Evolutionary conservation across 371 early-diverging fungal species (phyloP).

Genomic region (Actinomortierella ambigua): DNA sequence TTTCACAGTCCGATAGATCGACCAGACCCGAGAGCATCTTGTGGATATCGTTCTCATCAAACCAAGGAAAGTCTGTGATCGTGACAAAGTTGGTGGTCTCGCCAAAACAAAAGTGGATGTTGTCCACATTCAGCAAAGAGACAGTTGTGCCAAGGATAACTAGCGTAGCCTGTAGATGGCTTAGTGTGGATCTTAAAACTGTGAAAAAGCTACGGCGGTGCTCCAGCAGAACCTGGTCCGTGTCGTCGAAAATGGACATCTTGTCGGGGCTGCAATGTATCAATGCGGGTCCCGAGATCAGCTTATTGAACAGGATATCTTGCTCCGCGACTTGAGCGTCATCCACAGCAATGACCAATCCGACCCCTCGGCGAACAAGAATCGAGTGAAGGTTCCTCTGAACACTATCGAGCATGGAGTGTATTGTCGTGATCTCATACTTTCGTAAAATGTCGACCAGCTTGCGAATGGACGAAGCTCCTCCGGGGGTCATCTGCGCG

Average conservation of each 20-base stretch:
- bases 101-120: slow-evolving; percentile 22
- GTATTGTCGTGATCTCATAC: slow-evolving; percentile 16
- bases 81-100: slow-evolving; percentile 6
- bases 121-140: slow-evolving; percentile 20
- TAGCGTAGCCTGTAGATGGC: slow-evolving; percentile 18
- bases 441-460: slow-evolving; percentile 11
- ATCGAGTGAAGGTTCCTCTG: not conserved
- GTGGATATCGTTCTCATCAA: slow-evolving; percentile 3
- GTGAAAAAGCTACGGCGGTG: slow-evolving; percentile 26
- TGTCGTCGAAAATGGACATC: slow-evolving; percentile 6
- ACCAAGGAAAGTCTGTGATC: slow-evolving; percentile 2
- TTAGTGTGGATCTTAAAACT: slow-evolving; percentile 11
- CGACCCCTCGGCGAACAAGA: slow-evolving; percentile 8
- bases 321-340: slow-evolving; percentile 29
- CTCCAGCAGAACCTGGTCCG: not conserved
- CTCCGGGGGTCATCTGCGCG: slow-evolving; percentile 23
- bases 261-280: slow-evolving; percentile 2
- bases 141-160: slow-evolving; percentile 37
- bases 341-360: slow-evolving; percentile 37
- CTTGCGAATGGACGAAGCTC: slow-evolving; percentile 11
- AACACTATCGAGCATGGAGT: slow-evolving; percentile 7
- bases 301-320: slow-evolving; percentile 8
- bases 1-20: slow-evolving; percentile 3
- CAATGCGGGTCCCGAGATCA: slow-evolving; percentile 8
- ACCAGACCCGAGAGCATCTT: slow-evolving; percentile 5